Base-by-base conservation (phyloP, 108 stramenopile genomes). In the Licmophora abbreviata region DNA sequence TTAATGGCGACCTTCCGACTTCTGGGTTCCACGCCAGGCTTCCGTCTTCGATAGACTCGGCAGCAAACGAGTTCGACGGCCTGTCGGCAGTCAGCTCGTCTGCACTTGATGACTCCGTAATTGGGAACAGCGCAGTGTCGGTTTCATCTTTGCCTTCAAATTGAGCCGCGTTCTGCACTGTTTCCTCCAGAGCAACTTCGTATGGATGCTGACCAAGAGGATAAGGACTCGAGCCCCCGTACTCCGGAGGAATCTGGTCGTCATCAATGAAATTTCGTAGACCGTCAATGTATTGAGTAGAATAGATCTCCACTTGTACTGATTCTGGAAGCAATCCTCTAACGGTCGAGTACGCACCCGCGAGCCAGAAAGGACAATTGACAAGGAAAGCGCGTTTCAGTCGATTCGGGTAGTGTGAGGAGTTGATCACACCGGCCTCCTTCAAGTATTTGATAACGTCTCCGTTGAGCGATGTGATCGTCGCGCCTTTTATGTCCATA, bases 391-490 rank as follows among this genome's bases (percentile, higher is more conserved):
- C 72, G 27, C 56, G 52, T 11, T 61, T 60, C 56, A 72, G 69
- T n/a, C 52, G 54, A 12, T 67, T 44, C 23, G 79, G 75, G 57
- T 77, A 81, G 48, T 81, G 71, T 12, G 33, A 6, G 1, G 72
- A 54, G 56, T 77, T 81, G 35, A 70, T 63, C 10, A 73, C 75
- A 14, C 79, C 79, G 11, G 75, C 74, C 18, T 54, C 44, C 33
- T 69, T 70, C 24, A 81, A 48, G 42, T 81, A 81, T 40, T 43
- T 46, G 40, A 81, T 41, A 17, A 81, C 75, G 49, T 81, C 79
- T 20, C 66, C 62, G 34, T 73, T 74, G 18, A 81, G 56, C 10
- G 54, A 29, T 14, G 64, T 29, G 9, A 76, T 47, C 3, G 69
- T 55, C 25, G 53, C 71, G 0, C 79, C 75, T 33, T 52, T 44